Conservation (phyloP, 2,329 filamentous ascomycete genomes). For the Ramularia collo-cygni region DNA sequence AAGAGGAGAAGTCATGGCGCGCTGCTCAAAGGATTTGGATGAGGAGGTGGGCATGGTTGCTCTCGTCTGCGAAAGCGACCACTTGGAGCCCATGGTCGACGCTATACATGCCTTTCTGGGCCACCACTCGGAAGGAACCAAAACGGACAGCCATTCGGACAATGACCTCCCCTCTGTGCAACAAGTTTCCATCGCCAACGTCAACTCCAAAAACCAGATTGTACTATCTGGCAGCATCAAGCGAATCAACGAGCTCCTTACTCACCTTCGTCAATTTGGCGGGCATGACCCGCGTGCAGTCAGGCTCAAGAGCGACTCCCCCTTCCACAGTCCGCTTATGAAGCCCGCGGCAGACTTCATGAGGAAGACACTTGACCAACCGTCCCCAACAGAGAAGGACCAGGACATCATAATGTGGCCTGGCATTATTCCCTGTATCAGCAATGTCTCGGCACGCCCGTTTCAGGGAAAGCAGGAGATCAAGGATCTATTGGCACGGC, state of each 20-base stretch:
- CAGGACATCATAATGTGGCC: slow-evolving; percentile 69
- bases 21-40: slow-evolving; percentile 61
- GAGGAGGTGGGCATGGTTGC: slow-evolving; percentile 91
- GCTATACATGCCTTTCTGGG: slow-evolving; percentile 75
- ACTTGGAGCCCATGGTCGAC: slow-evolving; percentile 61
- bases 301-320: slow-evolving; percentile 75
- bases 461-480: slow-evolving; percentile 68
- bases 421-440: slow-evolving; percentile 67
- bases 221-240: slow-evolving; percentile 83
- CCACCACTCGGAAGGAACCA: slow-evolving; percentile 55
- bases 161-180: slow-evolving; percentile 68
- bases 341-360: slow-evolving; percentile 71
- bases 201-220: slow-evolving; percentile 95
- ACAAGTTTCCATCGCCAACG: slow-evolving; percentile 84
- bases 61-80: slow-evolving; percentile 76
- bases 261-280: slow-evolving; percentile 80
- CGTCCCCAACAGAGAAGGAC: slow-evolving; percentile 48
- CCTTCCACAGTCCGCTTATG: slow-evolving; percentile 92
- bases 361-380: slow-evolving; percentile 55
- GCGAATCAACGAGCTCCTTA: slow-evolving; percentile 71
- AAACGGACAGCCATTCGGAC: slow-evolving; percentile 53
- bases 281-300: slow-evolving; percentile 89
- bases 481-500: slow-evolving; percentile 69
- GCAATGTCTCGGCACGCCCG: slow-evolving; percentile 76
- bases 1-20: slow-evolving; percentile 76